Conservation (phyloP, 2,329 filamentous ascomycete species). For the Clarireedia monteithiana region DNA sequence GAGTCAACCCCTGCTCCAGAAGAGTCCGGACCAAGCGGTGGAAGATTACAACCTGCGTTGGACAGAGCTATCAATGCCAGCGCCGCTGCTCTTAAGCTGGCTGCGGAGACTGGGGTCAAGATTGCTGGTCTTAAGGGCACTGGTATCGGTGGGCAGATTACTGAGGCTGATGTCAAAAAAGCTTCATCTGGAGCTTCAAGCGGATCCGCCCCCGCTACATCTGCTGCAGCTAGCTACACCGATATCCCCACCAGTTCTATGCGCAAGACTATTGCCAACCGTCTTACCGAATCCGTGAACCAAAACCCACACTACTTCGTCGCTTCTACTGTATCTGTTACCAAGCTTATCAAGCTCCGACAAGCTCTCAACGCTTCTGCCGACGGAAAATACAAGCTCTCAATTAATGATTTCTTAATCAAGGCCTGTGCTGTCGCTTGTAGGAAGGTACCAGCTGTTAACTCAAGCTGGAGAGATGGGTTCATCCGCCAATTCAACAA, state of each 20-base stretch:
- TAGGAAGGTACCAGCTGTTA: slow-evolving; percentile 90
- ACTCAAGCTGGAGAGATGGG: slow-evolving; percentile 89
- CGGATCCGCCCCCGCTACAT: slow-evolving; percentile 48
- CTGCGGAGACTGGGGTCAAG: slow-evolving; percentile 75
- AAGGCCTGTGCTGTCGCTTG: slow-evolving; percentile 87
- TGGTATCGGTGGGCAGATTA: slow-evolving; percentile 79
- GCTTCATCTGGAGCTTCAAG: slow-evolving; percentile 49
- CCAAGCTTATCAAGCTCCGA: slow-evolving; percentile 93
- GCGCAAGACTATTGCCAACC: slow-evolving; percentile 95
- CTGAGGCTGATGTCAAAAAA: slow-evolving; percentile 90
- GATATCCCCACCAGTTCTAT: slow-evolving; percentile 82
- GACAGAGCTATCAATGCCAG: slow-evolving; percentile 72
- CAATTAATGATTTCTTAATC: slow-evolving; percentile 99
- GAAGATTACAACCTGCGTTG: slow-evolving; percentile 74
- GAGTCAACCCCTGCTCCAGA: slow-evolving; percentile 60
- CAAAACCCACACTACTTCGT: slow-evolving; percentile 99
- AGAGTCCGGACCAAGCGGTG: slow-evolving; percentile 66
- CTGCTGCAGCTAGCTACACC: slow-evolving; percentile 63
- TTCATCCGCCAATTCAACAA: slow-evolving; percentile 88
- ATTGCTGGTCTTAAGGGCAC: slow-evolving; percentile 77
- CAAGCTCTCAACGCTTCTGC: slow-evolving; percentile 82
- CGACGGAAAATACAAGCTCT: slow-evolving; percentile 96
- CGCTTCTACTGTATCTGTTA: slow-evolving; percentile 80
- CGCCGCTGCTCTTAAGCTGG: slow-evolving; percentile 70
- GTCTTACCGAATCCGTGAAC: slow-evolving; percentile 80